Percentiles rank a stretch among this genome's conserved stretches.
Conservation (phyloP, 2,329 filamentous ascomycete species). For the Aspergillus latus region DNA sequence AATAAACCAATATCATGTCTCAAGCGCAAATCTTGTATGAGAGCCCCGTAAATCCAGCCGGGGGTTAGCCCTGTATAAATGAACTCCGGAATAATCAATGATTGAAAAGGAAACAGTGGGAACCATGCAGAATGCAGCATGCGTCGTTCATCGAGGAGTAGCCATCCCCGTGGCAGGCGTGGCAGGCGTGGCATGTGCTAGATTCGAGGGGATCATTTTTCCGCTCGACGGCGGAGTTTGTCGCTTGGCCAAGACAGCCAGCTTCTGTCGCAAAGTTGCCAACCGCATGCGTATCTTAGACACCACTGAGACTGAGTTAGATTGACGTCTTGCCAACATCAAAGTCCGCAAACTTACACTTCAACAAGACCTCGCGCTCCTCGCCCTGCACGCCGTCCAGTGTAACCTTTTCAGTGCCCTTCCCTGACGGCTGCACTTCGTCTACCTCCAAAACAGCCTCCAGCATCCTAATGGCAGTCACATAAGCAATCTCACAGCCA, state of each 20-base stretch:
- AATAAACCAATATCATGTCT: conserved; percentile 5
- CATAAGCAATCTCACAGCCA: conserved; percentile 89
- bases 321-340: background rate
- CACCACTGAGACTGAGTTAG: conserved; percentile 44
- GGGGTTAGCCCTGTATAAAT: conserved; percentile 10
- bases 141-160: conserved; percentile 31
- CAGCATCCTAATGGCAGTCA: conserved; percentile 89
- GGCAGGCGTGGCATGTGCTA: conserved; percentile 29
- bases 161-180: conserved; percentile 31
- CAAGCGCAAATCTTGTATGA: conserved; percentile 5
- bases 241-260: conserved; percentile 49
- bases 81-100: conserved; percentile 15
- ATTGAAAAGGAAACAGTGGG: conserved; percentile 6
- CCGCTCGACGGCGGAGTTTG: conserved; percentile 39
- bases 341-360: conserved; percentile 42
- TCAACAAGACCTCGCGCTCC: conserved; percentile 51
- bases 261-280: conserved; percentile 50
- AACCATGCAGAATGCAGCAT: conserved; percentile 21
- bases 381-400: conserved; percentile 48
- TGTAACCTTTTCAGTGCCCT: conserved; percentile 32
- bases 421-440: conserved; percentile 49
- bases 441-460: conserved; percentile 91
- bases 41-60: conserved; percentile 9
- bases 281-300: conserved; percentile 51
- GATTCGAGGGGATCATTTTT: conserved; percentile 31